Base-by-base conservation (phyloP, 2,329 filamentous ascomycete species). In the Colletotrichum paranaense region DNA sequence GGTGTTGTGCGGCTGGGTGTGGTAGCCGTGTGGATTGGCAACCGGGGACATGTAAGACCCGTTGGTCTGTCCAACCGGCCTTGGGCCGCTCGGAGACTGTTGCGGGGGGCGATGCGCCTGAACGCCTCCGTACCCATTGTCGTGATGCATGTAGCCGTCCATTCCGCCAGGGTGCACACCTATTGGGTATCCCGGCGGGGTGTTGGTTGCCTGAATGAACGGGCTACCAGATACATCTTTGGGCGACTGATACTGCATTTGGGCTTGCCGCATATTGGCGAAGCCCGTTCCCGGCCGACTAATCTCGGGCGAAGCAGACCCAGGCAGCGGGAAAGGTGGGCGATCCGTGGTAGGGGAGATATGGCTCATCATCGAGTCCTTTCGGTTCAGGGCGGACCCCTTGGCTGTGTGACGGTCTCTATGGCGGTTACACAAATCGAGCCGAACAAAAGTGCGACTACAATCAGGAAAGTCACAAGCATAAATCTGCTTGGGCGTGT, bases 401-500 rank as follows among this genome's bases (percentile, higher is more conserved):
- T 94, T 93, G 64, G 93, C 93, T 14, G 92, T 94, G 82, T 96
- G 94, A 56, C 94, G 90, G 80, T 96, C 94, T 80, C 92, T 90
- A 82, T 97, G 94, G 55, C 94, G 92, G 79, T 97, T 93, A 80
- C 97, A 95, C 72, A 99, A 88, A 82, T 99, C 97, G 76, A 97
- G 94, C 75, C 97, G 92, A 71, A 98, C 96, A 84, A 98, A 99
- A 38, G 94, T 92, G 64, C 96, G 93, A 74, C 92, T 91, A 83
- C 97, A 99, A 79, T 95, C 95, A 24, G 94, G 94, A 78, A 95
- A 98, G 80, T 97, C 94, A 86, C 97, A 98, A 79, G 91, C 91
- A 81, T 97, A 98, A 68, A 98, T 97, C 80, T 97, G 94, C 84
- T 98, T 98, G 22, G 96, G 96, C 70, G 94, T 93, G 84, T 98